Evolutionary conservation across 495 filamentous ascomycete genomes (phyloP).

Genomic region (Penicillium dipodomyicola): DNA sequence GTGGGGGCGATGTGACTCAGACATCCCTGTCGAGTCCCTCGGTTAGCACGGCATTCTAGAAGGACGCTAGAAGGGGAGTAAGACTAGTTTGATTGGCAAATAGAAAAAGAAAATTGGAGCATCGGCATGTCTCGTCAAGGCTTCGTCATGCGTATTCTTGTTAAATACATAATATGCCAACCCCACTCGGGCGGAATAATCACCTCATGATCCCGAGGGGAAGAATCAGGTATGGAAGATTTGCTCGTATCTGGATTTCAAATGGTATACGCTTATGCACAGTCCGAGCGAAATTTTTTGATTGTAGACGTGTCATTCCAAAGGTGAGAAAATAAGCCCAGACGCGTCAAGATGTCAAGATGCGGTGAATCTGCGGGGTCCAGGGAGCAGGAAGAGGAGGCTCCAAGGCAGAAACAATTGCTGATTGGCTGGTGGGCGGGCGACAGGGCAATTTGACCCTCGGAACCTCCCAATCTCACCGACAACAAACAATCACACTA

Average conservation of each 20-base stretch:
- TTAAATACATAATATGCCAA: neutral
- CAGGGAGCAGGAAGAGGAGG: constrained; percentile 4
- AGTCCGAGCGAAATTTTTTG: neutral
- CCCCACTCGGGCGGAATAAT: neutral
- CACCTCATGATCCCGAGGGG: neutral
- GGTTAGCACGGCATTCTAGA: constrained; percentile 10
- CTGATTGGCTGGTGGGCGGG: constrained; percentile 5
- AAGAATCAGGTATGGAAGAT: neutral
- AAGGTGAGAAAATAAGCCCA: neutral
- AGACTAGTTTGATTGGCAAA: neutral
- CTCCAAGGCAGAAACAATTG: constrained; percentile 2
- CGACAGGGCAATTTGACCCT: neutral
- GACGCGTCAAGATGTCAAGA: neutral
- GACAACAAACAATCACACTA: neutral
- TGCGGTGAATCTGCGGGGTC: constrained; percentile 11
- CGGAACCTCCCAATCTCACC: constrained; percentile 4
- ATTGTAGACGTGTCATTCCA: neutral
- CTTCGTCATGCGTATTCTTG: neutral
- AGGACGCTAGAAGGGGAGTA: constrained; percentile 4
- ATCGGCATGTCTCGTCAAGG: neutral
- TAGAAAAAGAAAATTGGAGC: neutral
- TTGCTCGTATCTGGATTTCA: neutral
- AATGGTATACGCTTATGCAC: neutral
- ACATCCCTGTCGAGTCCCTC: neutral
- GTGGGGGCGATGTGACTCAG: neutral